Base-by-base conservation (phyloP, 306 rosid genomes). In the Citrullus mucosospermus region DNA sequence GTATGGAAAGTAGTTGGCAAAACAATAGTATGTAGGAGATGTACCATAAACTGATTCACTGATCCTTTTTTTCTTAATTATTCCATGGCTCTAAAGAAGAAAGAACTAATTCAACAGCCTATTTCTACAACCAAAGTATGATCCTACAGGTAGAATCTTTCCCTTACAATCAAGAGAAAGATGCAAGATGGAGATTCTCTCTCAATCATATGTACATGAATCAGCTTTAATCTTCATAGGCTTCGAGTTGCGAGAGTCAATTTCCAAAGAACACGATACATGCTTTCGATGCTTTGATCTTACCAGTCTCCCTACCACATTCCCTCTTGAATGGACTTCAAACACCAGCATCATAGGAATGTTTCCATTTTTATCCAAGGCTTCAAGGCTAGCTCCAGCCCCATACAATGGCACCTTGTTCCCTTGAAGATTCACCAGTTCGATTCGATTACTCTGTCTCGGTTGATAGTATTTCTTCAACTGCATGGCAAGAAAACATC, bases 331-430 rank as follows among this genome's bases (percentile, higher is more conserved):
- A 57, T 74, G 83, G 17, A 94, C 82, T 51, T 92, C 93, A 66
- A 92, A 90, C 68, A 84, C 79, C 73, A 94, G 92, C 65, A 5
- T 80, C 91, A 87, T 59, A 25, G 96, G 87, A 41, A 94, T 77
- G 74, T 76, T 88, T 57, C 90, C 88, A 22, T 75, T 79, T 77
- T 79, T 84, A 28, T 80, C 79, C 20, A 76, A 77, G 16, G 32
- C 90, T 6, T 76, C 87, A 17, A 94, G 79, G 88, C 88, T 88
- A 5, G 88, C 92, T 56, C 97, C 92, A 25, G 93, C 96, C 7
- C 97, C 97, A 78, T 90, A 94, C 32, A 90, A 50, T 59, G 97
- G 96, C 85, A 94, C 89, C 84, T 84, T 86, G 85, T 81, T 82
- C 80, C 97, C 96, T 85, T 83, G 88, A 46, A 90, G 81, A 76